These are phyloP conservation scores for Pythium sp. DNA, from an alignment of 352 stramenopile species.

Conservation along the genomic window DNA sequence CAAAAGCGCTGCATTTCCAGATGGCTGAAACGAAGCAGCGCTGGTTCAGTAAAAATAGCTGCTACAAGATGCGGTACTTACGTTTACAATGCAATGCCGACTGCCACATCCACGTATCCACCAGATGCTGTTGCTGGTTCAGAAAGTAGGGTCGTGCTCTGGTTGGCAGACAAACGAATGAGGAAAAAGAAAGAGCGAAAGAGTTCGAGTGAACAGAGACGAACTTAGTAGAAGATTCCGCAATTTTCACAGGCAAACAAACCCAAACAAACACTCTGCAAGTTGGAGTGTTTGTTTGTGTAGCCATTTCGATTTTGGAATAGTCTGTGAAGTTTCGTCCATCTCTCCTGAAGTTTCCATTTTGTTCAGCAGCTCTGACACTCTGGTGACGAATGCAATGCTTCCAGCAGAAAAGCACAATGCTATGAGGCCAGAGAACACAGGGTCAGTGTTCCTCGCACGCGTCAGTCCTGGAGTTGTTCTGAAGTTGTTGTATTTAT, in stretches of 20 bases:
- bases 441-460: neutral
- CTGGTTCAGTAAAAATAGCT: neutral
- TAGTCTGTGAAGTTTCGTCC: neutral
- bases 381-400: neutral
- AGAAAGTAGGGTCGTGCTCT: neutral
- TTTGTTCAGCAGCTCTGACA: neutral
- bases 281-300: neutral
- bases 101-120: neutral
- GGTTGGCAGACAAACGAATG: neutral
- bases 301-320: neutral
- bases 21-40: neutral
- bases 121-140: neutral
- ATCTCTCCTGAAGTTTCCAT: neutral
- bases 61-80: neutral
- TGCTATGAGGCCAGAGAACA: no score
- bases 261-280: neutral
- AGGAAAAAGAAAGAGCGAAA: neutral
- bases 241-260: neutral
- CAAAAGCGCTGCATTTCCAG: neutral
- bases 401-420: no score
- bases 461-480: neutral
- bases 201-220: neutral
- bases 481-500: neutral
- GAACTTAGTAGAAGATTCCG: neutral
- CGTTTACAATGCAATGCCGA: neutral